Base-by-base conservation (phyloP, 495 filamentous ascomycete genomes). In the Lasiosphaeriaceae sp. region DNA sequence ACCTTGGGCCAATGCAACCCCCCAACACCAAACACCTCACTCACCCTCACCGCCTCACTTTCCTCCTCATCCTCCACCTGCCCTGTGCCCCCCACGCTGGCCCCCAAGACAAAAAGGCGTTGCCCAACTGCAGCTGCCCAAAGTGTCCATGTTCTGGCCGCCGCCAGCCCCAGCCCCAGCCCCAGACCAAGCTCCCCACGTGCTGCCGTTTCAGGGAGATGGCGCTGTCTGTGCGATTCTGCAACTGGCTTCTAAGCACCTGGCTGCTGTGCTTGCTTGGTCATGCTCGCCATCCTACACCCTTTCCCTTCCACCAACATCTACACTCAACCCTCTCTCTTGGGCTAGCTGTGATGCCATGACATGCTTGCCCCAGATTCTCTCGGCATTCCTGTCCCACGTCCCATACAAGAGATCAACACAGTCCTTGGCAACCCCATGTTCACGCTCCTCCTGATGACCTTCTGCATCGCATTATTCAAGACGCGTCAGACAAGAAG, bases 1-100 rank as follows among this genome's bases (percentile, higher is more conserved):
- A 53, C 54, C 34, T 47, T 43, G 39, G 39, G 39, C 39, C 5
- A 43, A 43, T 43, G 39, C 55, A 31, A 41, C 47, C 57, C 50
- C 31, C 50, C 23, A n/a, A 41, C 48, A 17, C 54, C 54, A 59
- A 52, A 46, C 52, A 34, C 22, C 48, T 17, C 43, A 17, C 57
- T 31, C 52, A 17, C n/a, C n/a, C 59, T 59, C 64, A 63, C 60
- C 60, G 60, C 60, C 56, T 66, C 60, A 55, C 37, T 35, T 22
- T 56, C 44, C 45, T 50, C 51, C 50, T 41, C 50, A 19, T 47
- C 56, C 46, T 35, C 44, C 47, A 41, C 37, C 31, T 43, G 39
- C n/a, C 26, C 26, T 31, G 9, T 31, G 26, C 26, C 26, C 26
- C 26, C 26, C 26, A 31, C 26, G 26, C 9, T n/a, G n/a, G n/a